Base-by-base conservation (phyloP, 2,329 filamentous ascomycete genomes). In the Fusarium domesticum region DNA sequence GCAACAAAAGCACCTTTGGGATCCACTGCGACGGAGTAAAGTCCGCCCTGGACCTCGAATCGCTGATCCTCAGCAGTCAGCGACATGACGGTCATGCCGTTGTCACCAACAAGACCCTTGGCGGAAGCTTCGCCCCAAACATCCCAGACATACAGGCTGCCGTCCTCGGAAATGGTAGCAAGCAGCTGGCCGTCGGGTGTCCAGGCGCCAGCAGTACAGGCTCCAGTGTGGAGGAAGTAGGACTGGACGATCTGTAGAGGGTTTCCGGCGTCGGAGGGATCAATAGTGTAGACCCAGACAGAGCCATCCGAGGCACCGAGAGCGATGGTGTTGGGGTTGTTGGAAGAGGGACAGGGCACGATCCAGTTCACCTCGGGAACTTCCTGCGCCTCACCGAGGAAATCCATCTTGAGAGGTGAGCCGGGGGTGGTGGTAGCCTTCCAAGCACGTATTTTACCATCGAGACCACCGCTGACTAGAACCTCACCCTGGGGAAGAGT, bases 351-450 rank as follows among this genome's bases (percentile, higher is more conserved):
- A 63, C 88, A 95, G 0, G 89, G 70, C 1, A 75, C 70, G 25
- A 97, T 69, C 91, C 92, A 98, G 73, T 93, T 95, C 61, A 98
- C 85, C 69, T 97, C 92, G 58, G 95, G 87, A 8, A 96, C 92
- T 66, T 98, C 93, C 61, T 90, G 86, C 3, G 83, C 80, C 61
- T 93, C 87, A 43, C 79, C 87, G 7, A 95, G 68, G 60, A 87
- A 86, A 35, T 77, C 73, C 60, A 80, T 67, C 39, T 74, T 70
- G 36, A 74, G 64, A 48, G 75, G 74, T 17, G 74, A 71, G 30
- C 72, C 54, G 54, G 70, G 54, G 60, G 72, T 62, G 63, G 77
- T 57, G 11, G 69, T 65, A 2, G 77, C 65, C 54, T 79, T 75
- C 76, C 85, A 91, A 12, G 83, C 83, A 52, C 86, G 80, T 56